phyloP scores from a whole-genome alignment of 2,329 filamentous ascomycete species.

The Cladophialophora yegresii region DNA sequence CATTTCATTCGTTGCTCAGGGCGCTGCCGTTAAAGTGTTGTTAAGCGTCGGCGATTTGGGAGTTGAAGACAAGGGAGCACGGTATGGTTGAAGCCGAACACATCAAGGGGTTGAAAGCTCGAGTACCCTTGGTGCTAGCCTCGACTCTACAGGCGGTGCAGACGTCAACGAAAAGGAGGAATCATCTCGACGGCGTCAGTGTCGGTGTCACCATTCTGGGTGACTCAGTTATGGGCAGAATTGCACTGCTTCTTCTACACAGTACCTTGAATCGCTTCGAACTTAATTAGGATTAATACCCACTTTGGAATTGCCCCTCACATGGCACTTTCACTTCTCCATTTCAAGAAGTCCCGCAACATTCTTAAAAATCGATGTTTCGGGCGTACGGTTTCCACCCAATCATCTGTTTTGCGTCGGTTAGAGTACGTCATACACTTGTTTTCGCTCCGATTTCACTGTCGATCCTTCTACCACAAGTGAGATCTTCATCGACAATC shows the following conservation, averaged over 20 bases:
- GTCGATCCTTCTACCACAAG: neutral
- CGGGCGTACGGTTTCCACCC: neutral
- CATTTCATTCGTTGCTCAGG: too few relatives aligned
- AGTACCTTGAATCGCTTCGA: neutral
- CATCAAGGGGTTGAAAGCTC: neutral
- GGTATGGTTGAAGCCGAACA: neutral
- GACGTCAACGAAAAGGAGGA: neutral
- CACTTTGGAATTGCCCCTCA: too few relatives aligned
- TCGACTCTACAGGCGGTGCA: too few relatives aligned
- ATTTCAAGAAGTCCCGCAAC: neutral
- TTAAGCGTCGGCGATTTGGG: neutral
- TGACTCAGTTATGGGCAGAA: neutral
- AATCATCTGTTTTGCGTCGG: neutral
- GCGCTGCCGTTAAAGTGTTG: neutral
- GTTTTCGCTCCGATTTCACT: neutral
- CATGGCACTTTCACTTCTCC: neutral
- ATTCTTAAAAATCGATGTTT: neutral
- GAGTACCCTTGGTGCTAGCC: too few relatives aligned
- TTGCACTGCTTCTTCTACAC: too few relatives aligned
- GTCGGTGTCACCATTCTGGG: neutral
- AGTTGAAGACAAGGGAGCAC: neutral
- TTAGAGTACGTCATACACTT: neutral
- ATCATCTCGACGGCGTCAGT: neutral
- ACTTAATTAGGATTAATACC: neutral
- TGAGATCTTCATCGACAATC: neutral